A percentile compares a stretch with the other conserved stretches of the same genome.
Evolutionary conservation across 2,329 filamentous ascomycete species (phyloP).

Genomic region (Colletotrichum sp.): DNA sequence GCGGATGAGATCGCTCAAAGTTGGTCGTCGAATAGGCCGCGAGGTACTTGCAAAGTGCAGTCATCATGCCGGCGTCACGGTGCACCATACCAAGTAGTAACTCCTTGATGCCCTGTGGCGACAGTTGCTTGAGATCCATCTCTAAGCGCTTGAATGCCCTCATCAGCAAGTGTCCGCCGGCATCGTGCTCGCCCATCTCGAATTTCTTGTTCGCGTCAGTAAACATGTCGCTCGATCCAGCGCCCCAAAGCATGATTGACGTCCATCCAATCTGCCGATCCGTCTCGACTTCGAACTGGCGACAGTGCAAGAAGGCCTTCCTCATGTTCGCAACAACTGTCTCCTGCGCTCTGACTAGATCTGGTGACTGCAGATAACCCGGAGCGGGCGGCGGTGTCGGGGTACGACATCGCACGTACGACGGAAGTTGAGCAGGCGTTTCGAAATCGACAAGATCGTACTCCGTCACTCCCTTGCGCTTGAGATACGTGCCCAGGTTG

Average conservation of each 20-base stretch:
- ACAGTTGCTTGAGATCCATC: conserved; percentile 45
- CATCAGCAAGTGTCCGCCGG: conserved; percentile 45
- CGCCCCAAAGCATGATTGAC: conserved; percentile 48
- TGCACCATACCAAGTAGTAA: conserved; percentile 48
- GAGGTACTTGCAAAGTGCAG: conserved; percentile 50
- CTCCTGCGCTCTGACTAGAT: conserved; percentile 49
- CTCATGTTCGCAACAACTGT: conserved; percentile 47
- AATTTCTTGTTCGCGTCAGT: conserved; percentile 49
- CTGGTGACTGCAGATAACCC: conserved; percentile 46
- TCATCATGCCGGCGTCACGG: conserved; percentile 48
- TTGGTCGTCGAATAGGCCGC: conserved; percentile 49
- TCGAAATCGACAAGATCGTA: conserved; percentile 56
- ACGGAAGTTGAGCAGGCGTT: conserved; percentile 44
- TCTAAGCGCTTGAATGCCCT: conserved; percentile 48
- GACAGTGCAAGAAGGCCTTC: conserved; percentile 49
- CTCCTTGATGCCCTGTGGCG: conserved; percentile 48
- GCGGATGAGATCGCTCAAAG: conserved; percentile 46
- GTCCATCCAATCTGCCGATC: conserved; percentile 44
- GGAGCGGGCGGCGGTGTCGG: conserved; percentile 48
- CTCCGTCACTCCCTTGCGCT: conserved; percentile 58
- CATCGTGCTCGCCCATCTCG: conserved; percentile 43
- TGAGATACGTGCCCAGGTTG: conserved; percentile 56
- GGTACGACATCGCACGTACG: conserved; percentile 49
- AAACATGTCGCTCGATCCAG: conserved; percentile 47
- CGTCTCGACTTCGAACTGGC: conserved; percentile 45